Evolutionary conservation across 257 asterid species (phyloP).

Genomic region (Cinchona pubescens): DNA sequence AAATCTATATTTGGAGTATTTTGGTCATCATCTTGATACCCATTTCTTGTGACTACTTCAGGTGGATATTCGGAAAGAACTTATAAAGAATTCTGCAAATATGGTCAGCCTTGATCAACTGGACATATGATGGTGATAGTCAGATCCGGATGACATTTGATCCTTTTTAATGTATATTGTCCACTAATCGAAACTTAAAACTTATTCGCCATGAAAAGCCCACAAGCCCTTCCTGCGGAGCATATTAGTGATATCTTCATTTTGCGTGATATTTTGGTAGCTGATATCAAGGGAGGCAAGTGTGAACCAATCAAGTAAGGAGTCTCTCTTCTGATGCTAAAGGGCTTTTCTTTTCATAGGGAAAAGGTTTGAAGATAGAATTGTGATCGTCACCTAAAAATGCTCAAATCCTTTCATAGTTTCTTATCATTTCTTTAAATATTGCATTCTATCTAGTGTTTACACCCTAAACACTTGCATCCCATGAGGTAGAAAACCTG

Average conservation of each 20-base stretch:
- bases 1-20: neutral
- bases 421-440: neutral
- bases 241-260: neutral
- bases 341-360: neutral
- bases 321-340: neutral
- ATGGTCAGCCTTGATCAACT: slow-evolving; percentile 59
- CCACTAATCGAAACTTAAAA: neutral
- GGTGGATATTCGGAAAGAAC: slow-evolving; percentile 88
- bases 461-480: too few species aligned
- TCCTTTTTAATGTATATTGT: too few species aligned
- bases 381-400: neutral
- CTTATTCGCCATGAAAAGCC: neutral
- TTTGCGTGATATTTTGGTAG: slow-evolving; percentile 1
- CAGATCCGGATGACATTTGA: neutral
- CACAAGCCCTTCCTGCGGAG: neutral
- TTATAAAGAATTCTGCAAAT: slow-evolving; percentile 55
- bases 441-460: too few species aligned
- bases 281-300: neutral
- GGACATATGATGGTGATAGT: slow-evolving; percentile 53
- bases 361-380: neutral
- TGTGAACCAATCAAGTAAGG: neutral
- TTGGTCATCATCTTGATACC: slow-evolving; percentile 4
- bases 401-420: neutral
- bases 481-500: too few species aligned
- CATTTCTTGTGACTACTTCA: slow-evolving; percentile 26